Evolutionary conservation across 192 early-diverging fungal genomes (phyloP).

Genomic region (Coemansia sp.): DNA sequence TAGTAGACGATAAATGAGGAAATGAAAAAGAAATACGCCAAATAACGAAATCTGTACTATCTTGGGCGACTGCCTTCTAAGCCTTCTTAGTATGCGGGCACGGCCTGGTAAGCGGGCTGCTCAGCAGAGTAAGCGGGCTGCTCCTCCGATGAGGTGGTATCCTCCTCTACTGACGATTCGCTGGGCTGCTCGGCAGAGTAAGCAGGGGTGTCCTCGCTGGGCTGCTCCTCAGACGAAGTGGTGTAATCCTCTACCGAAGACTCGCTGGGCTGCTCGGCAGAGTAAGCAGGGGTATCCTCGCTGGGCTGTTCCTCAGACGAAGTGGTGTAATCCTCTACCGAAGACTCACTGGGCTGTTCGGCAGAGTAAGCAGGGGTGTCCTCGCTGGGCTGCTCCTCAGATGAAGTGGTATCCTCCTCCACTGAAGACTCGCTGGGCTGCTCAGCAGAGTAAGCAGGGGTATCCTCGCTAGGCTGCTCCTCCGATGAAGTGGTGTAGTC

Average conservation of each 20-base stretch:
- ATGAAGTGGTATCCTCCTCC: conserved; percentile 1
- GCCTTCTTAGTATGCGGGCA: conserved; percentile 1
- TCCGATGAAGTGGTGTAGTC: no score
- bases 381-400: no score
- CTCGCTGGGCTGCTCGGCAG: conserved; percentile 6
- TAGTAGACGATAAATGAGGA: no score
- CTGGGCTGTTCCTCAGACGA: background rate
- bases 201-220: no score
- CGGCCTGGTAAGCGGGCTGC: background rate
- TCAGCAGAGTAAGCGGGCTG: conserved; percentile 3
- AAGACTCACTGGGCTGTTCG: background rate
- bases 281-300: conserved; percentile 14
- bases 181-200: conserved; percentile 7
- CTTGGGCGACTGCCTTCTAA: no score
- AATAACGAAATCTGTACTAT: no score
- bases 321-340: conserved; percentile 7
- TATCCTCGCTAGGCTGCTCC: conserved; percentile 10
- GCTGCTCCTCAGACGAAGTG: conserved; percentile 11
- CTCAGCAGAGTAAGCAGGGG: conserved; percentile 7
- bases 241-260: background rate
- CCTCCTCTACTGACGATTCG: background rate
- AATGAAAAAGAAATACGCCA: no score
- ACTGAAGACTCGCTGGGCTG: conserved; percentile 8
- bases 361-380: conserved; percentile 8
- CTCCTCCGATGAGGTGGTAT: conserved; percentile 4